Base-by-base conservation (phyloP, 805 yeast species). In the Hanseniaspora valbyensis region DNA sequence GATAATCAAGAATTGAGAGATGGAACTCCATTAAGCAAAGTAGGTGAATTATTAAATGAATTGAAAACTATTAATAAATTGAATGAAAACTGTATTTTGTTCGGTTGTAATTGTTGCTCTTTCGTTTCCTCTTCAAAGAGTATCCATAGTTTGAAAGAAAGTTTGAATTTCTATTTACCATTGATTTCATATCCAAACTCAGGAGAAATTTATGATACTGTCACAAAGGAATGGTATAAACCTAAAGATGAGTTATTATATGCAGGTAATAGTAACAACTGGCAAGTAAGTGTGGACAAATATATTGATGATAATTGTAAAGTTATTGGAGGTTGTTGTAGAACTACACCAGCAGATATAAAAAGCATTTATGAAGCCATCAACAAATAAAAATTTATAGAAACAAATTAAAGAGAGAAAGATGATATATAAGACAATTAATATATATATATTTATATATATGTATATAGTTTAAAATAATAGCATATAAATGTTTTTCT, bases 291-390 rank as follows among this genome's bases (percentile, higher is more conserved):
- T 66, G 53, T 50, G 7, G 45, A 44, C 13, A 34, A 34, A 5
- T 50, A 39, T 19, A 45, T 55, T 2, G 42, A 56, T 0, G 59
- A 60, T 7, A 70, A 71, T 8, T 72, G 73, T 2, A 69, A 71
- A 32, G 69, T 81, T 8, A 66, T 83, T 49, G 92, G 92, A 8
- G 90, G 89, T 2, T 83, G 90, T 62, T 83, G 90, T 55, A 70
- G 86, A 56, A 80, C 86, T 1, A 71, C 77, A 0, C 87, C 88
- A 0, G 56, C 59, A 1, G 77, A 62, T 43, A 61, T 61, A 37
- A 46, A 52, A 18, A 13, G 21, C 10, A 39, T 39, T 25, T 25
- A 12, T 22, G 32, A 24, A 21, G 42, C 42, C 14, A 16, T 39
- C 3, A 24, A 39, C 6, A 9, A 25, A 14, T 16, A 25, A 39